Base-by-base conservation (phyloP, 305 asterid species). In the Nicotiana rustica region DNA sequence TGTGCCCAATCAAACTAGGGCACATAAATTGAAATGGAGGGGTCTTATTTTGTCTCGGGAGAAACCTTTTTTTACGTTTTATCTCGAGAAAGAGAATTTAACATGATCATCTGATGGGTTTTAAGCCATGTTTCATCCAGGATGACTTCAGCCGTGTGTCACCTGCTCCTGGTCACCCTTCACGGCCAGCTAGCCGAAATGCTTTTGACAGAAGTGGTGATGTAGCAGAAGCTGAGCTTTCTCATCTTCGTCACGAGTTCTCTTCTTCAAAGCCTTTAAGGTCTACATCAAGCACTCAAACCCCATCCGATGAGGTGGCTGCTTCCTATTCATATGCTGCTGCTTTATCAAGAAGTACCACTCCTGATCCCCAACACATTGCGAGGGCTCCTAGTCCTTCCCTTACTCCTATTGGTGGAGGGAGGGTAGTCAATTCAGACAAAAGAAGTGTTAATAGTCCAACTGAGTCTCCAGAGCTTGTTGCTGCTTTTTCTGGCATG, bases 301-400 rank as follows among this genome's bases (percentile, higher is more conserved):
- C 82, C 83, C 83, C 93, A 55, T 86, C 93, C 79, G 88, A 73
- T 59, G 91, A 89, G 64, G 78, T 89, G 31, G 87, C 97, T 70
- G 15, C 94, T 61, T 87, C 98, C 56, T 92, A 87, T 84, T 90
- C 98, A 84, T 92, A 94, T 85, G 98, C 98, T 76, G 96, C 96
- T 35, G 98, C 89, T 68, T 86, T 94, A 83, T 94, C 98, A 31
- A 90, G 97, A 86, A 91, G 96, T 91, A 85, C 96, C 59, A 94
- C 98, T 41, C 98, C 98, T 56, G 97, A 94, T 85, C 88, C 96
- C 76, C 96, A 90, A 71, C 93, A 82, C 85, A 86, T 91, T 80
- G 90, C 94, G 36, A 86, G 97, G 90, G 97, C 89, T 77, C 96
- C 98, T 59, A 94, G 97, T 83, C 98, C 98, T 67, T 86, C 90